phyloP scores from a whole-genome alignment of 176 grass and related monocot genomes.

The Ampelocalamus luodianensis region DNA sequence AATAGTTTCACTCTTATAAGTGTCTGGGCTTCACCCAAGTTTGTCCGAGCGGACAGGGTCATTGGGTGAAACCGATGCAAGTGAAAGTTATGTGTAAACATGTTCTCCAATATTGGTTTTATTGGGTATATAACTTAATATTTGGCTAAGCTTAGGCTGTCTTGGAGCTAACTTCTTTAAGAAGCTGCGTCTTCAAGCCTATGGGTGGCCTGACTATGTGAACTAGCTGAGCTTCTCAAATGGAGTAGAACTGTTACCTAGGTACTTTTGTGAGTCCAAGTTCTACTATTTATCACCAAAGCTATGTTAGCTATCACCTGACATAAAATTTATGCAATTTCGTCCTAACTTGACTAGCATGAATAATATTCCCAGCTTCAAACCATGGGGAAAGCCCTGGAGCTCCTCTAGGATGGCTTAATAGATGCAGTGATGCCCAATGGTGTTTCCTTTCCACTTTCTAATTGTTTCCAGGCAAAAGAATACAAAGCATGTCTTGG shows the following conservation, averaged over 20 bases:
- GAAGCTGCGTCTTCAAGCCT: neutral
- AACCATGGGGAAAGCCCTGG: neutral
- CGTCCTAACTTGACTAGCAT: neutral
- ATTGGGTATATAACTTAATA: too few relatives aligned
- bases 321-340: neutral
- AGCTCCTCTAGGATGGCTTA: constrained; percentile 6
- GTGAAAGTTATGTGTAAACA: constrained; percentile 11
- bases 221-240: constrained; percentile 1
- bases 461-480: neutral
- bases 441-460: constrained; percentile 9
- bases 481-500: neutral
- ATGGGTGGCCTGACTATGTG: neutral
- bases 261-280: neutral
- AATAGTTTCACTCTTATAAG: neutral
- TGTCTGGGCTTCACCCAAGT: neutral
- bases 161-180: too few relatives aligned
- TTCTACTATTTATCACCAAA: neutral
- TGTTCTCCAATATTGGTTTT: neutral
- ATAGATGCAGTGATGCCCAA: constrained; percentile 14
- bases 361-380: neutral
- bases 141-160: neutral
- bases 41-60: neutral
- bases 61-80: neutral
- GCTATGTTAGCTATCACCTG: neutral
- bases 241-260: neutral